Evolutionary conservation across 768 basidiomycete genomes (phyloP).

Genomic region (Cantharellus cinnabarinus): DNA sequence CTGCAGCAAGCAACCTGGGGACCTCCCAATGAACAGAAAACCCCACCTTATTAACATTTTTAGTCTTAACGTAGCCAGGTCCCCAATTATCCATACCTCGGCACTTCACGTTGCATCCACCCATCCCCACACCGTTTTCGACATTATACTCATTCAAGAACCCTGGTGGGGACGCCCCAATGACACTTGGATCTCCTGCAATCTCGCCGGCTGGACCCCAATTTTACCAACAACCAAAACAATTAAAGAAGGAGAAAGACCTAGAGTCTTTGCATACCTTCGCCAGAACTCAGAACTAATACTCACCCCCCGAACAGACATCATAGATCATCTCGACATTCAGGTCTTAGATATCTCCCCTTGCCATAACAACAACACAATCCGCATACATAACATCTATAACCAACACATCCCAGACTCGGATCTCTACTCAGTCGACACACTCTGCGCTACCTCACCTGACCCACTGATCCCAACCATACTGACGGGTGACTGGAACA

Average conservation of each 20-base stretch:
- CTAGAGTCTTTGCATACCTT: slow-evolving; percentile 3
- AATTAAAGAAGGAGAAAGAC: background rate
- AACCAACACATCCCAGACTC: background rate
- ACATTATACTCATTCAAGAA: slow-evolving; percentile 2
- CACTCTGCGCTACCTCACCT: background rate
- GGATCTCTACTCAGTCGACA: background rate
- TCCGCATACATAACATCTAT: slow-evolving; percentile 1
- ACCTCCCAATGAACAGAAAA: background rate
- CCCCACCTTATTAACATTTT: background rate
- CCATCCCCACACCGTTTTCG: background rate
- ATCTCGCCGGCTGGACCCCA: background rate
- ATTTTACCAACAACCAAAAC: background rate
- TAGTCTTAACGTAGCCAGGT: background rate
- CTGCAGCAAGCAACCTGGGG: too few species aligned
- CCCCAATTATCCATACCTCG: background rate
- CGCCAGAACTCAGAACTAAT: background rate
- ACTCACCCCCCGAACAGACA: slow-evolving; percentile 1
- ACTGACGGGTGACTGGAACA: slow-evolving; percentile 6
- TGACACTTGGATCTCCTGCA: background rate
- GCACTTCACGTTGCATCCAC: background rate
- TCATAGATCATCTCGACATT: slow-evolving; percentile 1
- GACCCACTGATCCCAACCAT: background rate
- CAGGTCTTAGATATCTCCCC: slow-evolving; percentile 2
- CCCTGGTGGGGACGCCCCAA: background rate
- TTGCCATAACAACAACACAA: background rate